Percentiles rank a stretch among this genome's conserved stretches.
These are phyloP conservation scores for Panicum virgatum DNA, from an alignment of 202 grass and related monocot genomes.

Conservation along the genomic window DNA sequence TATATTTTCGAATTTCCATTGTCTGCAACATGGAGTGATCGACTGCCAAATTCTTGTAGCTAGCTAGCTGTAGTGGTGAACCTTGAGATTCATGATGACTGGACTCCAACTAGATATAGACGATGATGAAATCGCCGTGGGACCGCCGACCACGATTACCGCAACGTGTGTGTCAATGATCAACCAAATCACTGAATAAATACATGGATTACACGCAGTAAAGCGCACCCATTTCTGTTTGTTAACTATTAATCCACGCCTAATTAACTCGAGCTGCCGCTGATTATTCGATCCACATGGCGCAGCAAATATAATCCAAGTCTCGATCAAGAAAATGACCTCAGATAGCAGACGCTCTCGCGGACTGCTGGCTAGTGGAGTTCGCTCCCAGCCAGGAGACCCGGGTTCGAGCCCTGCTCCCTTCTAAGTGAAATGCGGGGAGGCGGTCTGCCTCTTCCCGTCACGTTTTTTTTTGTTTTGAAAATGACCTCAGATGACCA, in stretches of 20 bases:
- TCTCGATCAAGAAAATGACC: conserved; percentile 35
- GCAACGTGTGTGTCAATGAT: not conserved
- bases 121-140: not conserved
- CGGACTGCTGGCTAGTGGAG: too few species aligned
- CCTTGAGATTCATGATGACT: not conserved
- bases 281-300: not conserved
- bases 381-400: too few species aligned
- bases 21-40: not conserved
- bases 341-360: too few species aligned
- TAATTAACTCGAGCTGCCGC: not conserved
- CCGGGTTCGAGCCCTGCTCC: too few species aligned
- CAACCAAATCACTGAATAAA: not conserved
- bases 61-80: not conserved
- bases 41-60: not conserved
- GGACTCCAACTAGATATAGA: conserved; percentile 6
- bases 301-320: not conserved
- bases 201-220: conserved; percentile 18
- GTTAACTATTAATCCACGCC: not conserved
- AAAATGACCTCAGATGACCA: conserved; percentile 36
- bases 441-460: too few species aligned
- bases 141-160: not conserved
- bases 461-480: too few species aligned
- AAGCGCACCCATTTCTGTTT: not conserved
- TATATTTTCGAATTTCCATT: not conserved
- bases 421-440: too few species aligned